Base-by-base conservation (phyloP, 2,329 filamentous ascomycete species). In the Hypoxylon sp. region DNA sequence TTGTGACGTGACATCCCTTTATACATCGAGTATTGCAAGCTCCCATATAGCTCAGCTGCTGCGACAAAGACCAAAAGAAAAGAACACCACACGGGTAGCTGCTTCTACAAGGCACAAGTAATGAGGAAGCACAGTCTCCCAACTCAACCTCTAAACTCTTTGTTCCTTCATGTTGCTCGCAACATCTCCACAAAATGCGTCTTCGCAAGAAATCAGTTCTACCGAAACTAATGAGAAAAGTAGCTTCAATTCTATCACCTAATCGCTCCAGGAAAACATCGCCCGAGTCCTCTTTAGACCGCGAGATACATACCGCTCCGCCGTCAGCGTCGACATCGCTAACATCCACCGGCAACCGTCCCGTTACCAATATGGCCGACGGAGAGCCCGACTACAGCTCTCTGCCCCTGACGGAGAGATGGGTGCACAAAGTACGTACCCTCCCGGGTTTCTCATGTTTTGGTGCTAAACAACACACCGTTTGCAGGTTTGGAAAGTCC, bases 401-500 rank as follows among this genome's bases (percentile, higher is more conserved):
- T 71, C 83, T 97, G 68, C 91, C 93, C 46, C 81, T 97, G 61
- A 84, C 89, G 48, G 93, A 97, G 70, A 89, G 93, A 78, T 97
- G 94, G 82, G 84, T 87, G 60, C 93, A 97, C 84, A 97, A 97
- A 84, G 89, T 91, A 75, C 59, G 78, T 70, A 30, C n/a, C 50
- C 19, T 48, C 34, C 38, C 49, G 30, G 17, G 11, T 45, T 25
- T 17, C 36, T 19, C 28, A 41, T 34, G 21, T 36, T 38, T 51
- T 34, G 25, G 13, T 63, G 23, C 67, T 67, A 52, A 72, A 36
- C 50, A 13, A 55, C 38, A 21, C 21, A 46, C 30, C 36, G 19
- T 23, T 19, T 53, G 28, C 75, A 92, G 91, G 89, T 92, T 76
- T 99, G 96, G 96, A 99, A 99, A 86, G 94, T 97, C 45, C 89